phyloP scores from a whole-genome alignment of 257 asterid genomes.

The Solanum okadae region DNA sequence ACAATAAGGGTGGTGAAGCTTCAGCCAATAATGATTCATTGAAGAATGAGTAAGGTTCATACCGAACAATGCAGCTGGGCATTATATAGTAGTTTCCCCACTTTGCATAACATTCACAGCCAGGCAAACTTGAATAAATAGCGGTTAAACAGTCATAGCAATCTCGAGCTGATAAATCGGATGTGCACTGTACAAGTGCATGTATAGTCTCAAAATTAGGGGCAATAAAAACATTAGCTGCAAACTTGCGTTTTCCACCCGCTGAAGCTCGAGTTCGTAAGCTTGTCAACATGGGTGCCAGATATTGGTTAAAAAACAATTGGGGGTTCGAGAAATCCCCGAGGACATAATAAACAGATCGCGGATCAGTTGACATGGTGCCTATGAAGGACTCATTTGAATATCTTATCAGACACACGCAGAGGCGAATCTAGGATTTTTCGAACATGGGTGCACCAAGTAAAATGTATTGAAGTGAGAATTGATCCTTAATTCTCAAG shows the following conservation, averaged over 20 bases:
- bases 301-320: not conserved
- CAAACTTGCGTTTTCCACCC: conserved; percentile 1
- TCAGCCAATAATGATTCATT: not conserved
- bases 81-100: not conserved
- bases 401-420: conserved; percentile 17
- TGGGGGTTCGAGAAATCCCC: not conserved
- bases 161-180: not conserved
- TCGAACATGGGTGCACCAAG: no score
- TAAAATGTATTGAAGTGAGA: no score
- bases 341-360: accelerated
- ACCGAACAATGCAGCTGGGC: not conserved
- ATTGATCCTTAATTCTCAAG: no score
- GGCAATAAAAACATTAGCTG: not conserved
- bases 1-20: not conserved
- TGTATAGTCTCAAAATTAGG: not conserved
- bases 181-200: conserved; percentile 17
- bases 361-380: not conserved
- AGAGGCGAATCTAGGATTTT: no score
- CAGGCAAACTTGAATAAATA: not conserved
- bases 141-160: not conserved
- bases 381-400: conserved; percentile 10
- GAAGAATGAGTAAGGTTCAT: not conserved
- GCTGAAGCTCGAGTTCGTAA: not conserved
- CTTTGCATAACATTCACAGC: not conserved
- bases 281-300: not conserved